These are phyloP conservation scores for Xylaria polymorpha DNA, from an alignment of 2,329 filamentous ascomycete species.

Conservation along the genomic window DNA sequence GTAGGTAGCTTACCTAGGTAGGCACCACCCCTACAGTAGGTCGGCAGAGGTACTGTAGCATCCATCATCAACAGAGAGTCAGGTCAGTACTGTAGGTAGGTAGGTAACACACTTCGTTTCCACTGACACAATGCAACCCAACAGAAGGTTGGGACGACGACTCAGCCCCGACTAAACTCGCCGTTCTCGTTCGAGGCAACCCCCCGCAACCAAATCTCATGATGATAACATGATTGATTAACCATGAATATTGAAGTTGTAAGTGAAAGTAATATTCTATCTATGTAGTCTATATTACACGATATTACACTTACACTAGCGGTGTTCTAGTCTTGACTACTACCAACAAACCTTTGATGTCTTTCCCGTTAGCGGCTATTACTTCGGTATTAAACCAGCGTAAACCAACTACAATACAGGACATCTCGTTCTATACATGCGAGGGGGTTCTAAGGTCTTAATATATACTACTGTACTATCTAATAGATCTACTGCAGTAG, in stretches of 20 bases:
- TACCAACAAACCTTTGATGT: too few relatives aligned
- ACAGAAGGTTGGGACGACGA: background rate
- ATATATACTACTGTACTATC: too few relatives aligned
- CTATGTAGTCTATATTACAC: background rate
- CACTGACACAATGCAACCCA: background rate
- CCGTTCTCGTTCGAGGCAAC: background rate
- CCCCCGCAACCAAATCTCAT: background rate
- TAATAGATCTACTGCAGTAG: too few relatives aligned
- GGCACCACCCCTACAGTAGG: too few relatives aligned
- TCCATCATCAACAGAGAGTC: background rate
- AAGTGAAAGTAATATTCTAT: background rate
- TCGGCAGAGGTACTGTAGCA: too few relatives aligned
- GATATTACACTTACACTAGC: too few relatives aligned
- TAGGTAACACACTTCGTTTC: background rate
- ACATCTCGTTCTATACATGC: background rate
- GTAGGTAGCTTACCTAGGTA: conserved; percentile 21
- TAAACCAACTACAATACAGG: background rate
- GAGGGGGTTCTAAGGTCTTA: background rate
- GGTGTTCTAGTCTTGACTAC: too few relatives aligned
- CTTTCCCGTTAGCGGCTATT: too few relatives aligned
- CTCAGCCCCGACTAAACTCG: background rate
- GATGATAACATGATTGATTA: background rate
- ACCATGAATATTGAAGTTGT: background rate
- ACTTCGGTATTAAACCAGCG: background rate
- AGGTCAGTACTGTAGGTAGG: too few relatives aligned